A percentile compares a stretch with the other conserved stretches of the same genome.
Evolutionary conservation across 1,139 yeast genomes (phyloP).

Genomic region (Blastobotrys malaysiensis): DNA sequence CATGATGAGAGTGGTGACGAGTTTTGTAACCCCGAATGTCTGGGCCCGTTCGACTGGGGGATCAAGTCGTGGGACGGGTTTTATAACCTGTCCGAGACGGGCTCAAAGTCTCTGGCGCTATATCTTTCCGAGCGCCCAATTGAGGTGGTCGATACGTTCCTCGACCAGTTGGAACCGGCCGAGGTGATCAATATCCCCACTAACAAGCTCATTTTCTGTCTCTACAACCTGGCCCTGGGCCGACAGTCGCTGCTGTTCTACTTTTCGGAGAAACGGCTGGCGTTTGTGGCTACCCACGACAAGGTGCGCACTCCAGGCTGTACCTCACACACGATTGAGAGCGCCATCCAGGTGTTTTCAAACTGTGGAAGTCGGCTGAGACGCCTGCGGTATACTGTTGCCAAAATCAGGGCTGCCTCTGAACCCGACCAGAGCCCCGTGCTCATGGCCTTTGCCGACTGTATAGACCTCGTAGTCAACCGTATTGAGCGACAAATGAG

Average conservation of each 20-base stretch:
- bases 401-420: slow-evolving; percentile 11
- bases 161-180: not conserved
- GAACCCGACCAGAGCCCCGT: slow-evolving; percentile 20
- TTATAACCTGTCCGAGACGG: not conserved
- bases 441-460: slow-evolving; percentile 27
- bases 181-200: slow-evolving; percentile 4
- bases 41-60: not conserved
- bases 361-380: slow-evolving; percentile 25
- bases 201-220: slow-evolving; percentile 12
- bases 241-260: slow-evolving; percentile 18
- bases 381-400: slow-evolving; percentile 24
- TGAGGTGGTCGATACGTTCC: slow-evolving; percentile 4
- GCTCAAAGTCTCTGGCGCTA: not conserved
- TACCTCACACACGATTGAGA: slow-evolving; percentile 14
- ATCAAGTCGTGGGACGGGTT: slow-evolving; percentile 11
- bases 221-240: slow-evolving; percentile 19
- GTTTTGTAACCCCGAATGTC: not conserved
- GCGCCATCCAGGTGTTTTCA: slow-evolving; percentile 18
- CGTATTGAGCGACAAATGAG: slow-evolving; percentile 14
- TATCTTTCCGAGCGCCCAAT: slow-evolving; percentile 3
- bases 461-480: slow-evolving; percentile 22
- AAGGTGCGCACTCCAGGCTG: slow-evolving; percentile 20
- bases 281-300: slow-evolving; percentile 13
- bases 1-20: slow-evolving; percentile 3
- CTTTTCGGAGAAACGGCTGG: slow-evolving; percentile 16